These are phyloP conservation scores for Pyrus communis DNA, from an alignment of 306 rosid genomes.

Conservation along the genomic window DNA sequence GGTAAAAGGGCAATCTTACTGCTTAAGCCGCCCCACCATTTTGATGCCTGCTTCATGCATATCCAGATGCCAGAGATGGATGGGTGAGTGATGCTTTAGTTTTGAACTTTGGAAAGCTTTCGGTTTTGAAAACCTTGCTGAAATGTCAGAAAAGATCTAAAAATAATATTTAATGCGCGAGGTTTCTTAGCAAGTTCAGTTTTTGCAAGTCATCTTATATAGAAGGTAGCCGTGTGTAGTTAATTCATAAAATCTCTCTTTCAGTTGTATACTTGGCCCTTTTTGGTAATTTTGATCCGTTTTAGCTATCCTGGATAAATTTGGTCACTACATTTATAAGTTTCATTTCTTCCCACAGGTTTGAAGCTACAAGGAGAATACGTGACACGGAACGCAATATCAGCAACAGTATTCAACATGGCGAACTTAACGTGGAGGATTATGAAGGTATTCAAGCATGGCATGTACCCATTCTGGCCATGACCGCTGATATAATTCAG, in stretches of 20 bases:
- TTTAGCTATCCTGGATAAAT: neutral
- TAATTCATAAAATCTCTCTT: neutral
- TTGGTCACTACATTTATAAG: neutral
- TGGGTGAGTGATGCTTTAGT: conserved; percentile 53
- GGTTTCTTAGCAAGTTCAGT: too few species aligned
- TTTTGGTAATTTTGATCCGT: too few species aligned
- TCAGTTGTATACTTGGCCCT: neutral
- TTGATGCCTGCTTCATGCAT: conserved; percentile 96
- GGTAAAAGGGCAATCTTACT: conserved; percentile 60
- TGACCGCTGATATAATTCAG: conserved; percentile 94
- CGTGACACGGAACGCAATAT: conserved; percentile 43
- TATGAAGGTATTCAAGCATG: conserved; percentile 28
- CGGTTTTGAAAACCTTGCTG: neutral
- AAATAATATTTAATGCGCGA: too few species aligned
- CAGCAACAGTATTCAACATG: conserved; percentile 21
- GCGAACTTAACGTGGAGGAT: conserved; percentile 31
- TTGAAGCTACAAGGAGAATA: conserved; percentile 65
- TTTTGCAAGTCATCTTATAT: conserved; percentile 2
- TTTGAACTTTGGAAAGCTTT: neutral
- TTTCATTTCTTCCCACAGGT: conserved; percentile 31
- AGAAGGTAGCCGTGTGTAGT: neutral
- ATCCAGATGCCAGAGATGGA: conserved; percentile 98
- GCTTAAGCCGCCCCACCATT: conserved; percentile 72
- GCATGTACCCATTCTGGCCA: conserved; percentile 78
- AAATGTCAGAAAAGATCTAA: neutral